phyloP scores from a whole-genome alignment of 495 filamentous ascomycete genomes.

The Aspergillus sclerotiicarbonarius region DNA sequence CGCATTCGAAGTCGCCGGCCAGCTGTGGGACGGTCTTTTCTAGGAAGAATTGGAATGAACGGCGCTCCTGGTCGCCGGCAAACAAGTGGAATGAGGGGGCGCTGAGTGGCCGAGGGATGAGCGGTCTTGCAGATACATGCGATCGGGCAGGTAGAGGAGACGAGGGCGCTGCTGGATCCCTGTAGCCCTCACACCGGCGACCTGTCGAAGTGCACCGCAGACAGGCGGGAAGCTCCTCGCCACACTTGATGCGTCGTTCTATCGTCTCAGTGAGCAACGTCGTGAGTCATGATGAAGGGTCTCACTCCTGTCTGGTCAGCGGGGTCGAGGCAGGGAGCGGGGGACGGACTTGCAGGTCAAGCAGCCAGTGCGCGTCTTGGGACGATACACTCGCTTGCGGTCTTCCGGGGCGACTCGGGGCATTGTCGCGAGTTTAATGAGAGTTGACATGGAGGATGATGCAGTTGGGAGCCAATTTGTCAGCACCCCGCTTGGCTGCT shows the following conservation, averaged over 20 bases:
- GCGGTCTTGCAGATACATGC: background rate
- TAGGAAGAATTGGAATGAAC: conserved; percentile 1
- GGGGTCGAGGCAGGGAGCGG: background rate
- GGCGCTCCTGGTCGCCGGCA: background rate
- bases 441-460: background rate
- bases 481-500: background rate
- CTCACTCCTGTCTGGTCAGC: conserved; percentile 3
- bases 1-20: conserved; percentile 3
- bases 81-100: background rate
- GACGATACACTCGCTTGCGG: background rate
- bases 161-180: background rate
- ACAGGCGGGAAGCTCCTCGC: background rate
- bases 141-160: background rate
- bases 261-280: background rate
- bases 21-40: conserved; percentile 1
- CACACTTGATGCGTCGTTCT: background rate
- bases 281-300: background rate
- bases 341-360: conserved; percentile 3
- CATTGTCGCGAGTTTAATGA: background rate
- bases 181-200: background rate
- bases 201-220: background rate
- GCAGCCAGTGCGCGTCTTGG: conserved; percentile 1
- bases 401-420: background rate
- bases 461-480: background rate
- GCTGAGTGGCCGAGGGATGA: background rate